Evolutionary conservation across 768 basidiomycete species (phyloP).

Genomic region (Lactarius evosmus): DNA sequence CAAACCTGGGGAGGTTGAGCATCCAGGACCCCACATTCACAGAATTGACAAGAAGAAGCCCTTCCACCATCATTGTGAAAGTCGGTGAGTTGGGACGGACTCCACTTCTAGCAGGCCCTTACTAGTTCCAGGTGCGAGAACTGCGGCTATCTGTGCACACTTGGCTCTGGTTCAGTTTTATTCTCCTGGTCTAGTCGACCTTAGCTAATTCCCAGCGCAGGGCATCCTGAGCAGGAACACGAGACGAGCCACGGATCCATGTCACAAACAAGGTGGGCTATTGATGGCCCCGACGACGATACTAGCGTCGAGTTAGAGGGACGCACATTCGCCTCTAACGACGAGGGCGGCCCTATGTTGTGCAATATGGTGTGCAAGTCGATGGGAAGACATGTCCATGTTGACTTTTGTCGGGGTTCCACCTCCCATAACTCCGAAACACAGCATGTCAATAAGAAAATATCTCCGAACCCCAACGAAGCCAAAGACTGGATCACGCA

Average conservation of each 20-base stretch:
- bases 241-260: conserved; percentile 63
- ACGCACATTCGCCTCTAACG: conserved; percentile 48
- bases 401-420: conserved; percentile 50
- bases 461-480: conserved; percentile 45
- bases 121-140: conserved; percentile 42
- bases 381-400: conserved; percentile 54
- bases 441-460: conserved; percentile 43
- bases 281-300: conserved; percentile 52
- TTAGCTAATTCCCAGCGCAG: conserved; percentile 32
- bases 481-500: conserved; percentile 56
- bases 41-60: conserved; percentile 42
- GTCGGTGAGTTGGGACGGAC: conserved; percentile 34
- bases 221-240: conserved; percentile 56
- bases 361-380: conserved; percentile 54
- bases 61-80: conserved; percentile 58
- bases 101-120: background rate
- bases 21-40: conserved; percentile 49
- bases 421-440: conserved; percentile 44
- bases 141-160: conserved; percentile 56
- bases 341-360: conserved; percentile 60
- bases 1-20: conserved; percentile 40
- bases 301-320: conserved; percentile 51
- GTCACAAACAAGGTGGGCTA: conserved; percentile 53
- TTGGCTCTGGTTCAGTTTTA: conserved; percentile 45
- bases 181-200: background rate